Percentiles rank a stretch among this genome's conserved stretches.
Evolutionary conservation across 495 filamentous ascomycete species (phyloP).

Genomic region (Aspergillus homomorphus): DNA sequence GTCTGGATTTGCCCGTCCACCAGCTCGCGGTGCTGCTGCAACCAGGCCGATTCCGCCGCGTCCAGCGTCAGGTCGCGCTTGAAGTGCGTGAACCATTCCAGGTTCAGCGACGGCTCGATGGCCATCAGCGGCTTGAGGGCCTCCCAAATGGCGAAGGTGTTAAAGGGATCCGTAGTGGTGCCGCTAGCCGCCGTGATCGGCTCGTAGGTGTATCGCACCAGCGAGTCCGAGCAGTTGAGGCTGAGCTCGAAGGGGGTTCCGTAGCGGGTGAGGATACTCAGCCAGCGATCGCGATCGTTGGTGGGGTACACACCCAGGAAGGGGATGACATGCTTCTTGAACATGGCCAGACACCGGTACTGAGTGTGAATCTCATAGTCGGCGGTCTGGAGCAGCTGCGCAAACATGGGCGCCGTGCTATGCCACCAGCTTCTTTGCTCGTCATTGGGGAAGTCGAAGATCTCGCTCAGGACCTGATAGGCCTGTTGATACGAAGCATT

Average conservation of each 20-base stretch:
- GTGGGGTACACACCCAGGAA: not conserved
- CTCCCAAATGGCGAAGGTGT: slow-evolving; percentile 12
- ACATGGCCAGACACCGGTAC: not conserved
- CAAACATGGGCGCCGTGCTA: slow-evolving; percentile 18
- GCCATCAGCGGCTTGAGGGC: slow-evolving; percentile 1
- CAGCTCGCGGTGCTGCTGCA: not conserved
- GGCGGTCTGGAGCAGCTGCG: slow-evolving; percentile 7
- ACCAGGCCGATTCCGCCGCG: too few relatives aligned
- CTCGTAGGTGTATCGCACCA: slow-evolving; percentile 17
- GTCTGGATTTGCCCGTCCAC: slow-evolving; percentile 5
- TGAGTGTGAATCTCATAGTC: slow-evolving; percentile 12
- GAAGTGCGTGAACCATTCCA: too few relatives aligned
- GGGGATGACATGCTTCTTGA: too few relatives aligned
- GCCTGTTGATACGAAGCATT: too few relatives aligned
- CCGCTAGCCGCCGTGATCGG: slow-evolving; percentile 9
- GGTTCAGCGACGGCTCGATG: not conserved
- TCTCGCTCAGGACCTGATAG: too few relatives aligned
- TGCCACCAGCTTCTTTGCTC: slow-evolving; percentile 13
- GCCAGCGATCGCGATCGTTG: slow-evolving; percentile 3
- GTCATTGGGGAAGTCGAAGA: not conserved
- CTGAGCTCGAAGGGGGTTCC: slow-evolving; percentile 19
- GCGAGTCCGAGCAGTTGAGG: slow-evolving; percentile 12
- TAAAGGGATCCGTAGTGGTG: slow-evolving; percentile 16
- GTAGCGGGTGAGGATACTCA: slow-evolving; percentile 10
- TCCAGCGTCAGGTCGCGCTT: too few relatives aligned